These are phyloP conservation scores for Ceratobasidium sp. DNA, from an alignment of 1,284 basidiomycete genomes.

Conservation along the genomic window DNA sequence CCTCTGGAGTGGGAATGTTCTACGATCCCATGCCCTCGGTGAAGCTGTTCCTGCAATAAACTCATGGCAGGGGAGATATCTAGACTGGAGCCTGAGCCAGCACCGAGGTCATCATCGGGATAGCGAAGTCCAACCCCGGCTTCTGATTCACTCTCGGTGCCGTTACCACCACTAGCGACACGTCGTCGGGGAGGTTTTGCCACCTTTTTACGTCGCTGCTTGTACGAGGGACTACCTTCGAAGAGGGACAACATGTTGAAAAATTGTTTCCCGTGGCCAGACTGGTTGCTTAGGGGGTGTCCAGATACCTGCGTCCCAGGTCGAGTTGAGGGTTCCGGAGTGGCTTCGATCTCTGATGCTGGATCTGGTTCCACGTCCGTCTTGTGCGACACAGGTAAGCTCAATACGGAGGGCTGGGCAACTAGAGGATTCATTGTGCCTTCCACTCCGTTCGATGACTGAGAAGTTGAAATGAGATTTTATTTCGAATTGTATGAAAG, in stretches of 20 bases:
- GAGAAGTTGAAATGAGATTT: too few relatives aligned
- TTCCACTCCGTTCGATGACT: too few relatives aligned
- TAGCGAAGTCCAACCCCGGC: conserved; percentile 27
- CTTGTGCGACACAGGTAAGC: conserved; percentile 1
- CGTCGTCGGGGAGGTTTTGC: conserved; percentile 49
- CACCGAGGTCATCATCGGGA: conserved; percentile 1
- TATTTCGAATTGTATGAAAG: too few relatives aligned
- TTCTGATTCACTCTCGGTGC: conserved; percentile 39
- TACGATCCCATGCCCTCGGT: background rate
- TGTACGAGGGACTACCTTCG: conserved; percentile 85
- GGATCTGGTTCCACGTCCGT: conserved; percentile 17
- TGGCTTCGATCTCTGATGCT: conserved; percentile 7
- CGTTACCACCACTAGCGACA: conserved; percentile 24
- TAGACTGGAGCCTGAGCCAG: conserved; percentile 13
- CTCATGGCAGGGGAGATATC: background rate
- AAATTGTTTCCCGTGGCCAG: conserved; percentile 60
- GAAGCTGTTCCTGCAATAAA: conserved; percentile 11
- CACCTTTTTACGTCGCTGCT: conserved; percentile 83
- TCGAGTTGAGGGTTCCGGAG: conserved; percentile 16
- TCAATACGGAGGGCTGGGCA: background rate
- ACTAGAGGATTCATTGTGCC: too few relatives aligned
- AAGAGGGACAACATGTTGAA: conserved; percentile 78
- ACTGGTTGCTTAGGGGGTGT: conserved; percentile 27
- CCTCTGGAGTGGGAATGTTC: conserved; percentile 16
- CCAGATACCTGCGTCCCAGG: conserved; percentile 8